These are phyloP conservation scores for Scalesia atractyloides DNA, from an alignment of 129 eudicot species.

Conservation along the genomic window DNA sequence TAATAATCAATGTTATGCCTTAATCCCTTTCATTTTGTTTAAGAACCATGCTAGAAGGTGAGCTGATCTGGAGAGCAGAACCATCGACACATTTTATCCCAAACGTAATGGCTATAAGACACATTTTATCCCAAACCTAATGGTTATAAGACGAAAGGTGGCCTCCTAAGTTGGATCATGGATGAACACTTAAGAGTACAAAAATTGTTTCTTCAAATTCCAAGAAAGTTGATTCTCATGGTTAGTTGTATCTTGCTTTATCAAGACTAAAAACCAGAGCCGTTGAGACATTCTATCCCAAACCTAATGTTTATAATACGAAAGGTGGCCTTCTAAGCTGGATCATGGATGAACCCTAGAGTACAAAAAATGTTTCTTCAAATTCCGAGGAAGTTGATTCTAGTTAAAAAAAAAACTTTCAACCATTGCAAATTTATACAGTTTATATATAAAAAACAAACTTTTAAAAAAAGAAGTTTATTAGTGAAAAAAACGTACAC, in stretches of 20 bases:
- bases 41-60: constrained; percentile 97
- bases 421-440: too few relatives aligned
- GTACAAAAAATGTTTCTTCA: constrained; percentile 29
- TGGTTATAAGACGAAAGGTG: constrained; percentile 31
- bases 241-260: too few relatives aligned
- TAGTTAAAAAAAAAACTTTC: too few relatives aligned
- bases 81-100: constrained; percentile 73
- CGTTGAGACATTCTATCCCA: constrained; percentile 71
- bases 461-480: too few relatives aligned
- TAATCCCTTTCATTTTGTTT: constrained; percentile 21
- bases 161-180: constrained; percentile 67
- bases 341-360: constrained; percentile 66
- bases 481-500: too few relatives aligned
- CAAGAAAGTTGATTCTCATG: too few relatives aligned
- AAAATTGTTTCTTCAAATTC: constrained; percentile 34
- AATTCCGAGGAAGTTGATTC: constrained; percentile 54
- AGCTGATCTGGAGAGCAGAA: constrained; percentile 85
- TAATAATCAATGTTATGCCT: background rate
- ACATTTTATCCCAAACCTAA: constrained; percentile 62
- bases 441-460: too few relatives aligned
- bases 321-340: constrained; percentile 56
- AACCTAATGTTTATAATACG: constrained; percentile 37
- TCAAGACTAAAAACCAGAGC: too few relatives aligned
- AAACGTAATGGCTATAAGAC: constrained; percentile 38
- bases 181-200: constrained; percentile 59